Evolutionary conservation across 1,139 yeast genomes (phyloP), one percentile per base, ranked within the genome.

Genomic region (Yamadazyma spencermartinsiae): DNA sequence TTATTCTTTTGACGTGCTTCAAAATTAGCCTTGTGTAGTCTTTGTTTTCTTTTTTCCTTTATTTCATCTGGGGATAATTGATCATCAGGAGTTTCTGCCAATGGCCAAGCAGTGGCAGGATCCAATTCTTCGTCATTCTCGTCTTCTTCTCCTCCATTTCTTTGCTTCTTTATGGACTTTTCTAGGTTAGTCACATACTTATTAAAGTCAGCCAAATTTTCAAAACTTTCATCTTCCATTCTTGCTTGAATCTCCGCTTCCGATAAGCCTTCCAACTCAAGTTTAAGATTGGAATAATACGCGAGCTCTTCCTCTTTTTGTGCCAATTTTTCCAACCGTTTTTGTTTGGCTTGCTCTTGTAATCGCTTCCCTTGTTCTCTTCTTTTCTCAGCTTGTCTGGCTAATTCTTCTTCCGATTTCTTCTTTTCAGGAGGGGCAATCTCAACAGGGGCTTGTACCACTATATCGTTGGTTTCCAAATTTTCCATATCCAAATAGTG

Each of bases 261-360:
- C 24, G 76, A 67, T 50, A 78, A 62, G 3, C 65, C 64, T 12
- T 68, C 67, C 33, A 87, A 60, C 40, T 77, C 77, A 11, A 68
- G 75, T 49, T 72, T 76, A 36, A 90, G 64, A 25, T 74, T 73
- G 2, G 76, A 60, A 55, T 81, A 89, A 55, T 88, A 87, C 36
- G 76, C 84, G 48, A 74, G 77, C 55, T 92, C 97, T 50, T 83
- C 80, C 51, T 89, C 94, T 49, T 87, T 87, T 54, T 87, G 87
- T 18, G 79, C 70, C 37, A 88, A 65, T 55, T 87, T 89, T 55
- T 90, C 97, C 5, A 80, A 61, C 41, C 98, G 70, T 50, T 83
- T 84, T 51, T 82, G 83, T 48, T 85, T 89, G 0, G 98, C 98
- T 61, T 89, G 97, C 53, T 88, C 95, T 61, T 92, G 98, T 43